A percentile compares a stretch with the other conserved stretches of the same genome.
Evolutionary conservation across 1,139 yeast species (phyloP).

Genomic region (Yamadazyma aaseri): DNA sequence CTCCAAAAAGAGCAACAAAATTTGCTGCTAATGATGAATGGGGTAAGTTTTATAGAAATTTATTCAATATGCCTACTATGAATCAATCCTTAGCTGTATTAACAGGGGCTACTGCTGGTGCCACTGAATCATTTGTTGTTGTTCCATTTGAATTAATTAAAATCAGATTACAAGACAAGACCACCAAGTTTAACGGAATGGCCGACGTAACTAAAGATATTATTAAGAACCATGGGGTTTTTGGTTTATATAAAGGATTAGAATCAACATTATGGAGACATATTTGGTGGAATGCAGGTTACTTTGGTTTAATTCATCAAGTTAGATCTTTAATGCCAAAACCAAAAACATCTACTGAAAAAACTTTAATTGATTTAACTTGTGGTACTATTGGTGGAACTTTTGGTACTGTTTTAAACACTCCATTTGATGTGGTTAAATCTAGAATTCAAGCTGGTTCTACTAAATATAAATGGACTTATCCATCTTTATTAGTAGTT

Average conservation of each 20-base stretch:
- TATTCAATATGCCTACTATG: slow-evolving; percentile 69
- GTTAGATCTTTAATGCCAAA: slow-evolving; percentile 76
- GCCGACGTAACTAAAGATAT: slow-evolving; percentile 78
- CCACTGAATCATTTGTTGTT: slow-evolving; percentile 92
- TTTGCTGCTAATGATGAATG: slow-evolving; percentile 98
- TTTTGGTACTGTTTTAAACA: slow-evolving; percentile 87
- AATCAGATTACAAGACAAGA: slow-evolving; percentile 87
- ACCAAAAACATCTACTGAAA: slow-evolving; percentile 65
- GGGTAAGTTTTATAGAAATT: slow-evolving; percentile 77
- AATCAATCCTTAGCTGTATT: slow-evolving; percentile 82
- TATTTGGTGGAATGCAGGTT: slow-evolving; percentile 95
- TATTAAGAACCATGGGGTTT: slow-evolving; percentile 68
- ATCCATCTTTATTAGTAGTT: slow-evolving; percentile 75
- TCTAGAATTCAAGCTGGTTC: slow-evolving; percentile 93
- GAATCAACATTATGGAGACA: slow-evolving; percentile 99
- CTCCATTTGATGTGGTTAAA: slow-evolving; percentile 97
- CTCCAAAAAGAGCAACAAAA: slow-evolving; percentile 98
- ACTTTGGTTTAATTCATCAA: slow-evolving; percentile 92
- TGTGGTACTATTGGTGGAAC: slow-evolving; percentile 98
- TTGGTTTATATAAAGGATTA: slow-evolving; percentile 89
- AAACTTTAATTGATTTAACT: slow-evolving; percentile 80
- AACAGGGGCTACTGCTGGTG: slow-evolving; percentile 99
- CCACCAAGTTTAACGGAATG: slow-evolving; percentile 82
- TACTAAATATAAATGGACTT: slow-evolving; percentile 86
- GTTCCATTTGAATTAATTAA: slow-evolving; percentile 91